Evolutionary conservation across 1,139 yeast species (phyloP).

Genomic region (Williopsis jadinii): DNA sequence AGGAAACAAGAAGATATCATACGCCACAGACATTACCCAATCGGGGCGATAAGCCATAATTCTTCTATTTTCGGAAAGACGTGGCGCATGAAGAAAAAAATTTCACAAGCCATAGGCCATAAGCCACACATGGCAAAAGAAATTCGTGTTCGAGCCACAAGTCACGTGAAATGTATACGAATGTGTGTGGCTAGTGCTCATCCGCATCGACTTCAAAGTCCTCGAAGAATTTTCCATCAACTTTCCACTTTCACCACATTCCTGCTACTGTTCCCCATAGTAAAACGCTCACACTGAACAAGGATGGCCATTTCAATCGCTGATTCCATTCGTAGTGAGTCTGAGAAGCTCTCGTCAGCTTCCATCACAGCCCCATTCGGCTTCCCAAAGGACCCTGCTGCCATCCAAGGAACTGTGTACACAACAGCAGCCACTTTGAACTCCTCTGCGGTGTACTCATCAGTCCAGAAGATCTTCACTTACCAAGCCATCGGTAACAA

Average conservation of each 20-base stretch:
- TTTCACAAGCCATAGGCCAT: neutral
- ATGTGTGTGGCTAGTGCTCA: slow-evolving; percentile 1
- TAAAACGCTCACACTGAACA: neutral
- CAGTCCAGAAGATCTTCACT: slow-evolving; percentile 50
- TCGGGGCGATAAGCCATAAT: too few relatives aligned
- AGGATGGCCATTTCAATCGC: slow-evolving; percentile 12
- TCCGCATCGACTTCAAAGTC: neutral
- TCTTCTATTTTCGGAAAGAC: neutral
- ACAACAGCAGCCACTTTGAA: slow-evolving; percentile 61
- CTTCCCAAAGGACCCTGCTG: slow-evolving; percentile 47
- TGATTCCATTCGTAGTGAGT: slow-evolving; percentile 15
- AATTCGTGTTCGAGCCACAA: neutral
- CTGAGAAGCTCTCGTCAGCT: slow-evolving; percentile 26
- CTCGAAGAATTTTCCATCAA: too few relatives aligned
- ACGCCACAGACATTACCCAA: too few relatives aligned
- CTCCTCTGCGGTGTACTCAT: slow-evolving; percentile 59
- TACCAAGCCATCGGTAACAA: slow-evolving; percentile 9
- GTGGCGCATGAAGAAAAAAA: neutral
- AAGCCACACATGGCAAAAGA: too few relatives aligned
- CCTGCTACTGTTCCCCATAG: neutral
- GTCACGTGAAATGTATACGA: slow-evolving; percentile 1
- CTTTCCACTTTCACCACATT: too few relatives aligned
- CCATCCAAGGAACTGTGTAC: slow-evolving; percentile 43
- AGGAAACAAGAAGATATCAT: too few relatives aligned
- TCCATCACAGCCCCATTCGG: slow-evolving; percentile 47